Evolutionary conservation across 768 basidiomycete genomes (phyloP).

Genomic region (Kondoa subrosea): DNA sequence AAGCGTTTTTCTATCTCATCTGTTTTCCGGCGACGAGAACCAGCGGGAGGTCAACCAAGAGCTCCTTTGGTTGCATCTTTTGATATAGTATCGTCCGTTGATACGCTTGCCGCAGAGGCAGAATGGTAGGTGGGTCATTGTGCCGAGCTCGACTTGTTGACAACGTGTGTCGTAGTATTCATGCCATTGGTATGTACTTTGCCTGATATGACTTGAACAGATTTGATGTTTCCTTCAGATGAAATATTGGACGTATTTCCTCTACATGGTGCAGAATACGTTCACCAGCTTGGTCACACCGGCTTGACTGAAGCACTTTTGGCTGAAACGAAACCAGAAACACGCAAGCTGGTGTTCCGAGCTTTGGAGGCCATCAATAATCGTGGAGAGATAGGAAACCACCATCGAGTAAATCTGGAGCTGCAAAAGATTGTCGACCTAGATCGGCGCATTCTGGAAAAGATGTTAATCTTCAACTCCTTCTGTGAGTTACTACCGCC

Average conservation of each 20-base stretch:
- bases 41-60: slow-evolving; percentile 26
- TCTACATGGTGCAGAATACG: slow-evolving; percentile 3
- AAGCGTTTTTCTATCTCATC: slow-evolving; percentile 30
- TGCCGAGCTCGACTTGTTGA: not conserved
- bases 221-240: not conserved
- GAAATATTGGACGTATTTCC: slow-evolving; percentile 9
- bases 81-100: slow-evolving; percentile 29
- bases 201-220: not conserved
- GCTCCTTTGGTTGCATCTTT: slow-evolving; percentile 28
- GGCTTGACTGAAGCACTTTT: slow-evolving; percentile 27
- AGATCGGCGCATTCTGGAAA: slow-evolving; percentile 21
- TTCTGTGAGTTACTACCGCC: slow-evolving; percentile 18
- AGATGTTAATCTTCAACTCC: slow-evolving; percentile 21
- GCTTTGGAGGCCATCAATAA: slow-evolving; percentile 22
- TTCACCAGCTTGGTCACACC: slow-evolving; percentile 26
- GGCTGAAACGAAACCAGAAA: slow-evolving; percentile 19
- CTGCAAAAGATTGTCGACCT: slow-evolving; percentile 25
- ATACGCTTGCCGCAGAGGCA: slow-evolving; percentile 29
- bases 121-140: slow-evolving; percentile 16
- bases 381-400: slow-evolving; percentile 15
- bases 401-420: slow-evolving; percentile 21
- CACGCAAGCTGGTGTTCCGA: slow-evolving; percentile 22
- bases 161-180: not conserved
- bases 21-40: slow-evolving; percentile 22
- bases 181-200: slow-evolving; percentile 21